Evolutionary conservation across 306 rosid species (phyloP), one percentile per base, ranked within the genome.

Genomic region (Casuarina equisetifolia): DNA sequence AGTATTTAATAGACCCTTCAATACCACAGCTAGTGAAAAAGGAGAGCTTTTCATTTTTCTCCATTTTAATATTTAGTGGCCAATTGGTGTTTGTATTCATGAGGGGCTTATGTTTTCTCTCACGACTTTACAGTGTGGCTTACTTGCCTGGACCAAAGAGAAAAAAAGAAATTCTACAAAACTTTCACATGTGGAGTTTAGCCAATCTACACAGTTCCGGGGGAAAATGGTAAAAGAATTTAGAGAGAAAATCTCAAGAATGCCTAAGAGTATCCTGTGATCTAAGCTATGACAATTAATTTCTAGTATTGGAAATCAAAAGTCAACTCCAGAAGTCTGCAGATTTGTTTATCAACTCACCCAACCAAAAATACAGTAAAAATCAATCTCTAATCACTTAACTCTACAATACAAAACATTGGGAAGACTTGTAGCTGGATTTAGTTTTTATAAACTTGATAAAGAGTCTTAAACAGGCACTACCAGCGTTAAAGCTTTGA

Each of bases 121-220:
- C 53, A 63, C 55, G 73, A 80, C 86, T 82, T 87, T 83, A 82
- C 84, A 69, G 84, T 49, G 74, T 76, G 83, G 71, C 76, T 74
- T 54, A 69, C 78, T 48, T 75, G 77, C 77, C 54, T 42, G 74
- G 73, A 77, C 72, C 80, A 62, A 76, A 45, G 49, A 64, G 51
- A 38, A 52, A 67, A 67, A 57, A 15, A 71, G 49, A 55, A 68
- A 72, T 1, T 32, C 6, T 36, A 55, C 76, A 51, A 72, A 70
- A 62, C 57, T 54, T 53, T 55, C 72, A 71, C 43, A 54, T 69
- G 80, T 54, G 74, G 74, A 77, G 80, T 80, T 74, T 80, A 70
- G 44, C 72, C 64, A 54, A 76, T 63, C 52, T 76, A 44, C 58
- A 38, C 25, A 72, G 35, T 49, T 79, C 55, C 70, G 49, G 36